Evolutionary conservation across 371 early-diverging fungal species (phyloP).

Genomic region (Rhizopus stolonifer): DNA sequence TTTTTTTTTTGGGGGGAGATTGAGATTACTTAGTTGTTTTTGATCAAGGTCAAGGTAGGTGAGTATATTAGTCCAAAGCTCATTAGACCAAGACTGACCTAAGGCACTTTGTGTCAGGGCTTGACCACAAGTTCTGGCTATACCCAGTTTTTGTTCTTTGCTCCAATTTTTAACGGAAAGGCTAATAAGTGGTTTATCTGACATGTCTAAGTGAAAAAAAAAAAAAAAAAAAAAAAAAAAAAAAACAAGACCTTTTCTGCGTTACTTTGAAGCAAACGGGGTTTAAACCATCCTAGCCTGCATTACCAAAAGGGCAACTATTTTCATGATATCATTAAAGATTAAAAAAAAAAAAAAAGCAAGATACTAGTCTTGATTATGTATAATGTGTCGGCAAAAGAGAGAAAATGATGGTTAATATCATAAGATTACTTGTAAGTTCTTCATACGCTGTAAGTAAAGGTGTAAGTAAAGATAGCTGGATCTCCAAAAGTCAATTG

Average conservation of each 20-base stretch:
- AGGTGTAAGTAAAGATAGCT: too few species aligned
- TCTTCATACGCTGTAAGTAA: too few species aligned
- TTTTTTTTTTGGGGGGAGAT: neutral
- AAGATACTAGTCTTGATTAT: too few species aligned
- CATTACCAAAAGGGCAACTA: too few species aligned
- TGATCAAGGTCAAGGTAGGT: conserved; percentile 27
- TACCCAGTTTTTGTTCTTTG: conserved; percentile 21
- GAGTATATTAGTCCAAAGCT: conserved; percentile 29
- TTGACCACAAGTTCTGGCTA: conserved; percentile 27
- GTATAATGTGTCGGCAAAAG: too few species aligned
- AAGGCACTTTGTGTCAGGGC: conserved; percentile 21
- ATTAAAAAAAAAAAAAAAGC: too few species aligned
- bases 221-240: neutral
- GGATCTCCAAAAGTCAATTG: too few species aligned
- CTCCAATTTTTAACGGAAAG: conserved; percentile 29
- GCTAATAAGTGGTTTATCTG: conserved; percentile 20
- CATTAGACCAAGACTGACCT: conserved; percentile 23
- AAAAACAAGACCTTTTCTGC: neutral
- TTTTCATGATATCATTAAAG: too few species aligned
- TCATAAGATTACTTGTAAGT: too few species aligned
- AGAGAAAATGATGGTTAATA: too few species aligned
- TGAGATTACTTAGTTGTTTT: conserved; percentile 21
- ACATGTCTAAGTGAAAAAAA: neutral
- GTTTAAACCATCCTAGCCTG: too few species aligned
- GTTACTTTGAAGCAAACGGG: too few species aligned